A percentile compares a stretch with the other conserved stretches of the same genome.
Conservation (phyloP, 2,329 filamentous ascomycete genomes). For the Chaetomium globosum region DNA sequence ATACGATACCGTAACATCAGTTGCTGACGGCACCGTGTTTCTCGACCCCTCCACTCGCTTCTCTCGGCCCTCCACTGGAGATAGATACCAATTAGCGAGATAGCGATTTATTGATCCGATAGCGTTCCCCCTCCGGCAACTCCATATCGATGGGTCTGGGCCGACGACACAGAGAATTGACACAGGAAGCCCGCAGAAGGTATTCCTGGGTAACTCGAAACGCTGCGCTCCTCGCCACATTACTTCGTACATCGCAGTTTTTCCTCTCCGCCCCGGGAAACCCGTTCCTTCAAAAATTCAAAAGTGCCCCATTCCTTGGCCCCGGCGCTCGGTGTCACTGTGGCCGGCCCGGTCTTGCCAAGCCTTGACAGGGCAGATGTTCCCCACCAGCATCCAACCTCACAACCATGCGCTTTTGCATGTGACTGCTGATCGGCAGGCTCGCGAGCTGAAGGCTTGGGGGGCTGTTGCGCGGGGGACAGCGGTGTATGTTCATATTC, state of each 20-base stretch:
- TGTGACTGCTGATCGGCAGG: constrained; percentile 2
- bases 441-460: not conserved
- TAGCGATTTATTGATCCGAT: constrained; percentile 2
- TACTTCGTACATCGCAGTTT: too few species aligned
- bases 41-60: constrained; percentile 1
- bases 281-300: not conserved
- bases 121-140: not conserved
- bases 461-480: not conserved
- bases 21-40: not conserved
- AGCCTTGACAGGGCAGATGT: not conserved
- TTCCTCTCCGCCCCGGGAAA: not conserved
- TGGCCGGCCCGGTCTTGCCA: constrained; percentile 2
- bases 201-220: not conserved
- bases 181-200: not conserved
- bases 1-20: not conserved
- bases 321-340: constrained; percentile 10
- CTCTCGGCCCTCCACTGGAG: not conserved
- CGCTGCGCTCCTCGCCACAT: not conserved
- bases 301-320: not conserved
- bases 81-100: constrained; percentile 2
- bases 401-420: constrained; percentile 5
- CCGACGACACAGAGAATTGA: not conserved
- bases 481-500: not conserved
- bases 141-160: not conserved
- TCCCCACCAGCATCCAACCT: not conserved